Evolutionary conservation across 208 protist genomes (phyloP).

Genomic region (Acanthamoeba culbertsoni): DNA sequence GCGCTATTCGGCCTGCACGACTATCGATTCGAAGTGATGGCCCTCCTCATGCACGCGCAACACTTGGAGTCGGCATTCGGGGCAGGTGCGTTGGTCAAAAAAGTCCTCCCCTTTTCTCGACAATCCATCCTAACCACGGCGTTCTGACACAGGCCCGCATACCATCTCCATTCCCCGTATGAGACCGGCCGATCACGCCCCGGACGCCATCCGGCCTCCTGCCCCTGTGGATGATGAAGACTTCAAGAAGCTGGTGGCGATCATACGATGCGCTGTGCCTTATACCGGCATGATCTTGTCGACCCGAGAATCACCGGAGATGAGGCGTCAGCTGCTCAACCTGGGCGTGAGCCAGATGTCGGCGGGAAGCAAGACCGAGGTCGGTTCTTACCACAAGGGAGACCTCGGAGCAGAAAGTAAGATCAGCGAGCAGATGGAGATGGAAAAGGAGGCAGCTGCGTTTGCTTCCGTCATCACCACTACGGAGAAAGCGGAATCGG

Average conservation of each 20-base stretch:
- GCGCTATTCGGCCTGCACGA: slow-evolving; percentile 77
- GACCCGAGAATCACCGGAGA: slow-evolving; percentile 69
- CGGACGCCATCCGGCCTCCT: slow-evolving; percentile 59
- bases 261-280: slow-evolving; percentile 72
- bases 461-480: neutral
- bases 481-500: neutral
- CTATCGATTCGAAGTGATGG: slow-evolving; percentile 75
- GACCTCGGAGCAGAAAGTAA: slow-evolving; percentile 53
- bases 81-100: neutral
- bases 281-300: slow-evolving; percentile 82
- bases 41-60: slow-evolving; percentile 73
- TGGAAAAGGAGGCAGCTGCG: neutral
- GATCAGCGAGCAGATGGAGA: neutral
- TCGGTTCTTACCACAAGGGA: slow-evolving; percentile 69
- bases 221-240: slow-evolving; percentile 72
- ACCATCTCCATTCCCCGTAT: slow-evolving; percentile 79
- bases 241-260: slow-evolving; percentile 79
- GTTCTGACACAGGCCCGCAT: slow-evolving; percentile 67
- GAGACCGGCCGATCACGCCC: slow-evolving; percentile 67
- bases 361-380: slow-evolving; percentile 74
- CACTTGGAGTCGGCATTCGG: slow-evolving; percentile 73
- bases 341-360: slow-evolving; percentile 78
- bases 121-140: no score
- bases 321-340: slow-evolving; percentile 69
- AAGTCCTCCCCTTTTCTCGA: neutral